Base-by-base conservation (phyloP, 2,329 filamentous ascomycete species). In the Whalleya microplaca region DNA sequence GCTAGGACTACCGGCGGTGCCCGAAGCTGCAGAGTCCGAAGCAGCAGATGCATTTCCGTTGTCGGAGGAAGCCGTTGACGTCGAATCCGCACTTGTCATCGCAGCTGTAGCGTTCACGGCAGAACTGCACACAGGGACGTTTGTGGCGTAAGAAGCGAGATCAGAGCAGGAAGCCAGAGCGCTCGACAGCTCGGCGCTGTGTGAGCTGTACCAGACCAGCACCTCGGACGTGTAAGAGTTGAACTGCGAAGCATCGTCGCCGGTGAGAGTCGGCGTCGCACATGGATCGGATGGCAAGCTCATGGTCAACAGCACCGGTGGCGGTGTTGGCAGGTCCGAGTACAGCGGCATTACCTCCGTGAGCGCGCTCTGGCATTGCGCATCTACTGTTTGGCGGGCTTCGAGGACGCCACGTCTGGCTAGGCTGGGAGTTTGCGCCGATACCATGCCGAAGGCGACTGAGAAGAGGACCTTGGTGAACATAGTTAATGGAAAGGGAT, bases 281-380 rank as follows among this genome's bases (percentile, higher is more conserved):
- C 68, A 70, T 14, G 68, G 64, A 53, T 68, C 61, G 14, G 55
- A 23, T 9, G 55, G 48, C 45, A 53, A 6, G 18, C 45, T 48
- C 18, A 43, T 55, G 21, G 45, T 53, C 19, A 55, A 6, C 12
- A 69, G 50, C 10, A 59, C 61, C 14, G 61, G 37, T 2, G 68
- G 59, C 5, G 63, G 63, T 21, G 56, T 64, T 10, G 66, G 66
- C 43, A 58, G 48, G 20, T 51, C 45, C 3, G 19, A 14, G 56
- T 64, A 64, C n/a, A 67, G 16, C 2, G 66, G 62, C 42, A 58
- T 14, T 3, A 64, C 45, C 1, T 32, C 37, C 21, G 5, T 47
- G 10, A 67, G n/a, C 2, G 63, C 66, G 21, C 58, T 56, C 21
- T 53, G 21, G 56, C 68, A 69, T 21, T 48, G 14, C 8, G 53